Percentiles rank a stretch among this genome's conserved stretches.
Conservation (phyloP, 331 rosid genomes). For the Acacia concinna region DNA sequence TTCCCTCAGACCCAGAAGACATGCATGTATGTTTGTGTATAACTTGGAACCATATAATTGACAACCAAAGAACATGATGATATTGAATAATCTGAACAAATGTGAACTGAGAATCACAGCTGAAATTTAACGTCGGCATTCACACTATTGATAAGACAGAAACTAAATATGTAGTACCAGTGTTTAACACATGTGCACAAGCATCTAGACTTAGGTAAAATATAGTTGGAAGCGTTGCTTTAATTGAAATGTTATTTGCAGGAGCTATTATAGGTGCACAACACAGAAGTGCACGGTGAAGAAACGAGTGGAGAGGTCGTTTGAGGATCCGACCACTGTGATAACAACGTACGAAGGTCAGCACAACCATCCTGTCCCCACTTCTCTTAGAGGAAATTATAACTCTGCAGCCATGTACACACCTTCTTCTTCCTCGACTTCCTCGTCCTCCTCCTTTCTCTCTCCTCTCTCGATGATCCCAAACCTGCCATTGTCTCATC, state of each 20-base stretch:
- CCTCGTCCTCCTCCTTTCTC: neutral
- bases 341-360: constrained; percentile 97
- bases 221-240: neutral
- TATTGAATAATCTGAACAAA: neutral
- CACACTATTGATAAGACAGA: neutral
- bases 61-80: neutral
- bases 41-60: neutral
- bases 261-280: constrained; percentile 95
- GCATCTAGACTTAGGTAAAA: neutral
- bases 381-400: constrained; percentile 60
- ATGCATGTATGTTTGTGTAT: neutral
- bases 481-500: neutral
- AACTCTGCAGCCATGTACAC: constrained; percentile 58
- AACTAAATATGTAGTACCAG: neutral
- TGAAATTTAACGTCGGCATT: neutral
- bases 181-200: neutral
- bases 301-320: constrained; percentile 93
- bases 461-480: neutral
- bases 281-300: constrained; percentile 90
- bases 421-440: constrained; percentile 35
- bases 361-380: constrained; percentile 93
- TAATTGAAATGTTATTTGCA: constrained; percentile 14
- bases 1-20: neutral
- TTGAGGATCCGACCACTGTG: constrained; percentile 77
- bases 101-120: neutral